Conservation (phyloP, 371 early-diverging fungal genomes). For the Mortierella sp. region DNA sequence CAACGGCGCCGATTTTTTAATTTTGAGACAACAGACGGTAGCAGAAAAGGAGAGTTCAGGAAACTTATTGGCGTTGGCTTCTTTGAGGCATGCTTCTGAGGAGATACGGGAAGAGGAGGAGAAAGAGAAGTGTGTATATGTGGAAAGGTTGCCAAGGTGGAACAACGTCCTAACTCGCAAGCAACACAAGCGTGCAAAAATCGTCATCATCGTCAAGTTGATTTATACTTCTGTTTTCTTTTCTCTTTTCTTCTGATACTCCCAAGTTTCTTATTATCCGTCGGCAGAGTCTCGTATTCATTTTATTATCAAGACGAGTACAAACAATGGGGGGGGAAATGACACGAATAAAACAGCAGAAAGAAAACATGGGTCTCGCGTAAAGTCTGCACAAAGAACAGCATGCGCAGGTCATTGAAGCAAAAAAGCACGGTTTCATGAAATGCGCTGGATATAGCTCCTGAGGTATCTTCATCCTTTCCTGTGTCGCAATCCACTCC, state of each 20-base stretch:
- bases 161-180: not conserved
- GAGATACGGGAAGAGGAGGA: not conserved
- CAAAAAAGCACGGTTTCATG: too few species aligned
- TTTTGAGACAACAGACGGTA: too few species aligned
- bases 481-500: too few species aligned
- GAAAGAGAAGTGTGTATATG: constrained; percentile 5
- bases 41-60: too few species aligned
- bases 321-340: too few species aligned
- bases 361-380: not conserved
- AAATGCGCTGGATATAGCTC: too few species aligned
- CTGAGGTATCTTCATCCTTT: not conserved
- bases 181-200: not conserved
- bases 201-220: constrained; percentile 1
- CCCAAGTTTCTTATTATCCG: too few species aligned
- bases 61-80: too few species aligned
- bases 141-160: not conserved
- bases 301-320: constrained; percentile 32
- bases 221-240: constrained; percentile 9
- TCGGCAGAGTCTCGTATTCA: constrained; percentile 21
- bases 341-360: constrained; percentile 1
- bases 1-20: too few species aligned
- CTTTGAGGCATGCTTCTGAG: too few species aligned
- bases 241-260: constrained; percentile 13
- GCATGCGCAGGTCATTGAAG: too few species aligned
- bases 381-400: not conserved